These are phyloP conservation scores for Penicillium carneum DNA, from an alignment of 2,329 filamentous ascomycete genomes.

Conservation along the genomic window DNA sequence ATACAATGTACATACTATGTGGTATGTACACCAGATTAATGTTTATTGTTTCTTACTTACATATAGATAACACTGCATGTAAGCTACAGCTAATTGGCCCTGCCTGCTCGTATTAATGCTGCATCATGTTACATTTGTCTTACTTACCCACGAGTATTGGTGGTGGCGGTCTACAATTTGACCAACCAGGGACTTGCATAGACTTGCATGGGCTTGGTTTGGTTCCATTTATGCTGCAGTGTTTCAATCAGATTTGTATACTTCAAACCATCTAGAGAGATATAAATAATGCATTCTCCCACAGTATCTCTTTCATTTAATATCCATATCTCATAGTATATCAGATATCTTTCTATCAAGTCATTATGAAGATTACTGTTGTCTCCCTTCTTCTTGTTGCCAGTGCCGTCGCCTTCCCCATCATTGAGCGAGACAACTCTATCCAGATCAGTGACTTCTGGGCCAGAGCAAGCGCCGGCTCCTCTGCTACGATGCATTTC, in stretches of 20 bases:
- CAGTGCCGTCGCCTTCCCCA: constrained; percentile 26
- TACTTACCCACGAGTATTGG: neutral
- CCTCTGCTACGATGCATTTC: constrained; percentile 32
- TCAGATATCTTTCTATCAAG: neutral
- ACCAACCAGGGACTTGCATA: neutral
- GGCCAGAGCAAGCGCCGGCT: constrained; percentile 9
- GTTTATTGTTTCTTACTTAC: too few species aligned
- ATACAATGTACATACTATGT: too few species aligned
- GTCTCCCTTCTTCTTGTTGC: constrained; percentile 26
- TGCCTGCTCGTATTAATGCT: neutral
- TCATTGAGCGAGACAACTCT: constrained; percentile 13
- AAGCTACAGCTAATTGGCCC: neutral
- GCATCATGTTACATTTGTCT: neutral
- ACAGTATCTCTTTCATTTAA: neutral
- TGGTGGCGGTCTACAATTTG: neutral
- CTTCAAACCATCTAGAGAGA: neutral
- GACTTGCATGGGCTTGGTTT: neutral
- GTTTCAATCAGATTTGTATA: neutral
- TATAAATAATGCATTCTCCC: neutral
- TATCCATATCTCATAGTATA: neutral
- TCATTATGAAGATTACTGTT: constrained; percentile 30
- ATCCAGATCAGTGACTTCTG: constrained; percentile 29
- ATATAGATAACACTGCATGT: too few species aligned
- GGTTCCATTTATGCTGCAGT: neutral
- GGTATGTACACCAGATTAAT: too few species aligned